phyloP scores from a whole-genome alignment of 202 grass and related monocot genomes.

The Musa balbisiana region DNA sequence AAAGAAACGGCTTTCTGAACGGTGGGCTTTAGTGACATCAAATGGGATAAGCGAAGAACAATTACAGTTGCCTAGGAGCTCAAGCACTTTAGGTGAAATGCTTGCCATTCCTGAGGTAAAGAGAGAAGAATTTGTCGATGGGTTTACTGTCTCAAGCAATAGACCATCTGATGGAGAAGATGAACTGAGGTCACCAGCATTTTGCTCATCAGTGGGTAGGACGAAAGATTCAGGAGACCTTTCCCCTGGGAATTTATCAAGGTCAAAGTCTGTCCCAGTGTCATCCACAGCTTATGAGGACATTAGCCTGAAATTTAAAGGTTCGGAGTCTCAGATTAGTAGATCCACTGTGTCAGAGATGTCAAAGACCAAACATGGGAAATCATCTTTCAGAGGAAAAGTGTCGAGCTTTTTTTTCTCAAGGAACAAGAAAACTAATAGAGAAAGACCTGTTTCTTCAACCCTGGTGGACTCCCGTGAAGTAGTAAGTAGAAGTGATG shows the following conservation, averaged over 20 bases:
- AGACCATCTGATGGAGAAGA: constrained; percentile 18
- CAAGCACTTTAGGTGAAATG: constrained; percentile 76
- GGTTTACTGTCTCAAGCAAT: neutral
- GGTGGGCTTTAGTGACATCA: constrained; percentile 54
- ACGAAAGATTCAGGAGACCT: constrained; percentile 21
- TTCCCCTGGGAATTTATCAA: constrained; percentile 47
- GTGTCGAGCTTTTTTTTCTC: constrained; percentile 72
- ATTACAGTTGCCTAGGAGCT: constrained; percentile 36
- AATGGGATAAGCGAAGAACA: constrained; percentile 37
- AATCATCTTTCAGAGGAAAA: constrained; percentile 66
- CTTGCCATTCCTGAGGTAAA: constrained; percentile 55
- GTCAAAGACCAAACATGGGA: constrained; percentile 47
- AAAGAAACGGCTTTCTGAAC: constrained; percentile 71
- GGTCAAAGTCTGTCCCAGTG: constrained; percentile 69
- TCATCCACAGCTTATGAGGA: constrained; percentile 37
- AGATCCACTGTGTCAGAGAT: constrained; percentile 11
- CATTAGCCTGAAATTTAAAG: constrained; percentile 28
- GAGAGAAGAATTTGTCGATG: constrained; percentile 16
- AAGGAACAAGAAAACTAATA: constrained; percentile 53
- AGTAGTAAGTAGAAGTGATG: neutral
- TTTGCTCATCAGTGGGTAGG: constrained; percentile 30
- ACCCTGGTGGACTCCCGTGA: neutral
- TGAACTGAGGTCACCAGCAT: constrained; percentile 37
- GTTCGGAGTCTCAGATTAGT: constrained; percentile 9
- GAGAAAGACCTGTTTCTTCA: constrained; percentile 35